These are phyloP conservation scores for Jimgerdemannia lactiflua DNA, from an alignment of 192 early-diverging fungal genomes.

Conservation along the genomic window DNA sequence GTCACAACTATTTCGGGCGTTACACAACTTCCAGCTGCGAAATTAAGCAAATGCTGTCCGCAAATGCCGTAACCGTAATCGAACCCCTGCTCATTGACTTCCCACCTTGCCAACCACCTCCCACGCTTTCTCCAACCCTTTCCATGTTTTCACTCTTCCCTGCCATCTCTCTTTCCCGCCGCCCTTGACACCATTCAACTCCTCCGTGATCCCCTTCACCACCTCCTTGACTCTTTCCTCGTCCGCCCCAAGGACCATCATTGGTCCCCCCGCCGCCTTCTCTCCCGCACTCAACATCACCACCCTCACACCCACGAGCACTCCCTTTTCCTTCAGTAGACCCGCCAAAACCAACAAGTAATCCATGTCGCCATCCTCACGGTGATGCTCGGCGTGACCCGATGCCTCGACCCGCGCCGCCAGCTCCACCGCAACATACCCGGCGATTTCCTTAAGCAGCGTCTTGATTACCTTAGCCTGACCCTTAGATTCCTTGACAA, in stretches of 20 bases:
- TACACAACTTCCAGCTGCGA: too few relatives aligned
- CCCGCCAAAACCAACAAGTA: conserved; percentile 27
- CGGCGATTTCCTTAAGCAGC: conserved; percentile 34
- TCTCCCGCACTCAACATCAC: conserved; percentile 35
- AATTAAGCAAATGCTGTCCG: too few relatives aligned
- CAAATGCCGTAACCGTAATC: too few relatives aligned
- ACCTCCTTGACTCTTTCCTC: conserved; percentile 36
- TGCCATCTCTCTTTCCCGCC: conserved; percentile 51
- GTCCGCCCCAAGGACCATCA: conserved; percentile 35
- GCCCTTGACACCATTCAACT: conserved; percentile 38
- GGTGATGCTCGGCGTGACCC: conserved; percentile 25
- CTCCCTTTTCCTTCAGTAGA: conserved; percentile 29
- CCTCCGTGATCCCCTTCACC: conserved; percentile 16
- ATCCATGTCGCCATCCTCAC: conserved; percentile 49
- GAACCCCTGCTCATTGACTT: too few relatives aligned
- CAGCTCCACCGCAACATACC: conserved; percentile 28
- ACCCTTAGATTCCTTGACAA: conserved; percentile 28
- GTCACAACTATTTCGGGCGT: too few relatives aligned
- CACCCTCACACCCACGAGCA: conserved; percentile 23
- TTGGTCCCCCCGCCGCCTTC: conserved; percentile 35
- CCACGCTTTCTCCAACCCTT: conserved; percentile 24
- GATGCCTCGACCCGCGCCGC: conserved; percentile 14
- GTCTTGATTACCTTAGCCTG: conserved; percentile 30
- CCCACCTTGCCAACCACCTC: neutral
- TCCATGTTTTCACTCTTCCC: conserved; percentile 45